Base-by-base conservation (phyloP, 306 rosid genomes). In the Elaeagnus macrophylla region DNA sequence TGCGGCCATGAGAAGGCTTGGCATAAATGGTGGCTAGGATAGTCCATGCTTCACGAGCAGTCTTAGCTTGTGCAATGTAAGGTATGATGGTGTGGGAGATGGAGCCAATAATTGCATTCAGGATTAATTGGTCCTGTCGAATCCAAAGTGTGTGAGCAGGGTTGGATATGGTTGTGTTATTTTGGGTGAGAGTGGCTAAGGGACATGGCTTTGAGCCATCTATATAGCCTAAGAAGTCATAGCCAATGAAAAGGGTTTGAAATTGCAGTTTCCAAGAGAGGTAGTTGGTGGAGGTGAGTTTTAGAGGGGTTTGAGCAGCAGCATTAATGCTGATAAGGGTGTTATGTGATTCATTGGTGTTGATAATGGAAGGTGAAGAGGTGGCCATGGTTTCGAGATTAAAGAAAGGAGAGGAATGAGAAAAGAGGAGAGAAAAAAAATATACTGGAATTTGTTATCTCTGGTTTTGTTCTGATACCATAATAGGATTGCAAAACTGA, bases 361-460 rank as follows among this genome's bases (percentile, higher is more conserved):
- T 39, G 42, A 5, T 89, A 43, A 75, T 89, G 45, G 79, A 38
- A 72, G 78, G 94, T 12, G 95, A n/a, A n/a, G n/a, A n/a, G n/a
- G n/a, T n/a, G n/a, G n/a, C n/a, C n/a, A n/a, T n/a, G n/a, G n/a
- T n/a, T n/a, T n/a, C n/a, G n/a, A n/a, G n/a, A n/a, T n/a, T n/a
- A n/a, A n/a, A n/a, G n/a, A n/a, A n/a, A n/a, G n/a, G n/a, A n/a
- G n/a, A n/a, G n/a, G n/a, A n/a, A n/a, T n/a, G n/a, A n/a, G n/a
- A n/a, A n/a, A n/a, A n/a, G n/a, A n/a, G n/a, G n/a, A n/a, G n/a
- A n/a, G n/a, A n/a, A n/a, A n/a, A n/a, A n/a, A n/a, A n/a, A n/a
- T n/a, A n/a, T n/a, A n/a, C n/a, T n/a, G n/a, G n/a, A n/a, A n/a
- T n/a, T n/a, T n/a, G n/a, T n/a, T n/a, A n/a, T n/a, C n/a, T n/a